Evolutionary conservation across 2,329 filamentous ascomycete genomes (phyloP).

Genomic region (Tolypocladium ovalisporum): DNA sequence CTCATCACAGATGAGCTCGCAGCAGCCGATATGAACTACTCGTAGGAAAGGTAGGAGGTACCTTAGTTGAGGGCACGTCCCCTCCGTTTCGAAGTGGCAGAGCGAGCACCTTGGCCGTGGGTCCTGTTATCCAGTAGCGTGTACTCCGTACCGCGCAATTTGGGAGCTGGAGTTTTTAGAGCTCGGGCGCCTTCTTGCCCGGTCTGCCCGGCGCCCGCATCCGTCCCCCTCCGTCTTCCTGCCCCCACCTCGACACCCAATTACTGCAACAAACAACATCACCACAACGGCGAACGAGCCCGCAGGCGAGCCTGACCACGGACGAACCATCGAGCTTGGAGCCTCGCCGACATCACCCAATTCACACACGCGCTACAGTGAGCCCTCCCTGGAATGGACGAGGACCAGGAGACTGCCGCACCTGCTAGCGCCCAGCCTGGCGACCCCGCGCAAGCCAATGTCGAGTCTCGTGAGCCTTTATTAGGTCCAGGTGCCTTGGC

Average conservation of each 20-base stretch:
- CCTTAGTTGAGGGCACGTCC: no score
- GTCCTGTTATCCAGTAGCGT: background rate
- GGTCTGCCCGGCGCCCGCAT: background rate
- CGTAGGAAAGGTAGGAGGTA: no score
- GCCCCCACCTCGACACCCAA: background rate
- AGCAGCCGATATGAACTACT: background rate
- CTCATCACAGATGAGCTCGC: background rate
- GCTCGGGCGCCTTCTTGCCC: background rate
- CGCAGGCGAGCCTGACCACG: background rate
- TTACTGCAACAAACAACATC: background rate
- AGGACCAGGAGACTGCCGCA: slow-evolving; percentile 2
- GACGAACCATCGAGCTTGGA: background rate
- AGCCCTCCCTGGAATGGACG: slow-evolving; percentile 5
- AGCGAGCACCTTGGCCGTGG: background rate
- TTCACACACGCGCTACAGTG: background rate
- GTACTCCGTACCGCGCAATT: no score
- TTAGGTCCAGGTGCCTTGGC: background rate
- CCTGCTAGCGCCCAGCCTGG: slow-evolving; percentile 5
- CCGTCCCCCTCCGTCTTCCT: background rate
- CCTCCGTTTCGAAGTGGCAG: background rate
- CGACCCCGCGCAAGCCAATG: slow-evolving; percentile 8
- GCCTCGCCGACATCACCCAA: background rate
- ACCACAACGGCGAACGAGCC: background rate
- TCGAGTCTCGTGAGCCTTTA: slow-evolving; percentile 9
- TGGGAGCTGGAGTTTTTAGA: background rate